Evolutionary conservation across 139 green algal genomes (phyloP).

Genomic region (Micromonas commoda): DNA sequence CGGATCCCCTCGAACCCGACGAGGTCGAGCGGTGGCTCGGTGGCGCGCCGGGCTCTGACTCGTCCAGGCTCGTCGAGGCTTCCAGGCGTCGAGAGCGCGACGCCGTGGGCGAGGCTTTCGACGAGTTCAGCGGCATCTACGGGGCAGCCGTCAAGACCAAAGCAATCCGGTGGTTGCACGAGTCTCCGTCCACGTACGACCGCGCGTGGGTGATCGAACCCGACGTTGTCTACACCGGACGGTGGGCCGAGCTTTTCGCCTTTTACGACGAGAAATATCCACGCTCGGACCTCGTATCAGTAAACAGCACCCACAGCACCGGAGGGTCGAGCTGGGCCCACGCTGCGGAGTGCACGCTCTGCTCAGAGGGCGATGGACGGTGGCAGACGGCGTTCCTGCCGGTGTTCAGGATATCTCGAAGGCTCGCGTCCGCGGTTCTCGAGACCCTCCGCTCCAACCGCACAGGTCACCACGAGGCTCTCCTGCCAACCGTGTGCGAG

Average conservation of each 20-base stretch:
- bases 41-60: too few species aligned
- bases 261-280: too few species aligned
- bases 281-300: not conserved
- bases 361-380: not conserved
- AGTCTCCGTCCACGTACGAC: not conserved
- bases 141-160: not conserved
- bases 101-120: not conserved
- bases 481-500: not conserved
- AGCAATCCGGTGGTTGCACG: not conserved
- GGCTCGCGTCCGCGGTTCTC: not conserved
- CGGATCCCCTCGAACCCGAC: too few species aligned
- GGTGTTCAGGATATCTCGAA: not conserved
- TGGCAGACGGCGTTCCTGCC: not conserved
- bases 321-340: not conserved
- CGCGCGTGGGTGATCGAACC: not conserved
- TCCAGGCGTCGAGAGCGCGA: not conserved
- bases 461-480: not conserved
- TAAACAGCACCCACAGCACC: too few species aligned
- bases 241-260: too few species aligned
- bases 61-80: not conserved
- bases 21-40: too few species aligned
- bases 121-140: not conserved
- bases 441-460: not conserved
- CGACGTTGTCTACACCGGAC: not conserved
- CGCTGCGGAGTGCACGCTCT: not conserved